Evolutionary conservation across 208 protist genomes (phyloP).

Genomic region (Trypanosoma vivax): DNA sequence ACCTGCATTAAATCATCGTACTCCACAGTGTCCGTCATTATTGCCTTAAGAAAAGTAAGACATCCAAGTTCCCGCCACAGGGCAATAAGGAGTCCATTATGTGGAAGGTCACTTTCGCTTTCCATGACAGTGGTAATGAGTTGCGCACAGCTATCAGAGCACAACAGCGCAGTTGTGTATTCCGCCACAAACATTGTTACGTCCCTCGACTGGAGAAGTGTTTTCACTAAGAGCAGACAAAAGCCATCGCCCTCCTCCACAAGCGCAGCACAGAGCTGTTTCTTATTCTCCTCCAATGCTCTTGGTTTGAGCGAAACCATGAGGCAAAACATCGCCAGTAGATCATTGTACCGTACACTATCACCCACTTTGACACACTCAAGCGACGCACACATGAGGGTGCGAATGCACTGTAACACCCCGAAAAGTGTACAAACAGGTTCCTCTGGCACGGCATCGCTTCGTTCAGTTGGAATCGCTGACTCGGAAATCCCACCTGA

Average conservation of each 20-base stretch:
- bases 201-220: slow-evolving; percentile 23
- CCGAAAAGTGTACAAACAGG: slow-evolving; percentile 44
- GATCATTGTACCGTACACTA: slow-evolving; percentile 34
- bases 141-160: slow-evolving; percentile 2
- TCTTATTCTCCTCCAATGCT: slow-evolving; percentile 17
- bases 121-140: background rate
- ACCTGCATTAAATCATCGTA: background rate
- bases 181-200: slow-evolving; percentile 18
- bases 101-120: background rate
- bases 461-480: no score
- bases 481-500: slow-evolving; percentile 30
- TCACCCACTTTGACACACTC: slow-evolving; percentile 55
- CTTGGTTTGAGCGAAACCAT: slow-evolving; percentile 34
- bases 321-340: slow-evolving; percentile 44
- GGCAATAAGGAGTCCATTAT: slow-evolving; percentile 14
- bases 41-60: slow-evolving; percentile 49
- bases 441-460: no score
- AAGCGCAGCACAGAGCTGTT: slow-evolving; percentile 29
- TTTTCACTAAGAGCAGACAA: slow-evolving; percentile 34
- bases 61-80: slow-evolving; percentile 54
- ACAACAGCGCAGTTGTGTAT: slow-evolving; percentile 17
- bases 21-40: slow-evolving; percentile 28
- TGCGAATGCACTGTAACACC: slow-evolving; percentile 42
- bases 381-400: slow-evolving; percentile 32
- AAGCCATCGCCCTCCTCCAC: slow-evolving; percentile 25